Evolutionary conservation across 2,329 filamentous ascomycete genomes (phyloP).

Genomic region (Cladosporium sp.): DNA sequence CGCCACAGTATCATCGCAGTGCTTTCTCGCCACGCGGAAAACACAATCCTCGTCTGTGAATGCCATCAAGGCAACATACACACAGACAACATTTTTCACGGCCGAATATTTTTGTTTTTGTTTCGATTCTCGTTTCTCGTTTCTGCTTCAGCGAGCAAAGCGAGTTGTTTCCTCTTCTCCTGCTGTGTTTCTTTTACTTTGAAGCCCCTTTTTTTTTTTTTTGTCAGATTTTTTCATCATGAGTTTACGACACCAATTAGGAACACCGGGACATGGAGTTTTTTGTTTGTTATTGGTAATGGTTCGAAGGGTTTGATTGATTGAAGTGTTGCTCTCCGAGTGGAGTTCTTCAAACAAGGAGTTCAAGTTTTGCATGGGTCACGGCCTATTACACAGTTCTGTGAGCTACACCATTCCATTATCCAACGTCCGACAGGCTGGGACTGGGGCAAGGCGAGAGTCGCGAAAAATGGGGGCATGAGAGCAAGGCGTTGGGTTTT

Average conservation of each 20-base stretch:
- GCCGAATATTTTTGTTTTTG: constrained; percentile 1
- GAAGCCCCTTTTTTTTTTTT: neutral
- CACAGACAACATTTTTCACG: neutral
- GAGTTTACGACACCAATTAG: constrained; percentile 1
- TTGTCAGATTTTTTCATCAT: constrained; percentile 1
- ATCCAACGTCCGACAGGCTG: constrained; percentile 13
- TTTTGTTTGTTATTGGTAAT: too few relatives aligned
- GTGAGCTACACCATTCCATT: neutral
- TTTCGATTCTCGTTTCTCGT: neutral
- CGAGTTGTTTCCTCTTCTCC: neutral
- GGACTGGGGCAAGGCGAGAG: constrained; percentile 9
- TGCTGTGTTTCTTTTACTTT: neutral
- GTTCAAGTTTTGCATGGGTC: too few relatives aligned
- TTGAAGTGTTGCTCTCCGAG: neutral
- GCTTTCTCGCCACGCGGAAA: neutral
- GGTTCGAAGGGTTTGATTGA: too few relatives aligned
- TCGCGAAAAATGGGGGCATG: too few relatives aligned
- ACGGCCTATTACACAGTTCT: neutral
- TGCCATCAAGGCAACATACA: neutral
- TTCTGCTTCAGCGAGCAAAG: neutral
- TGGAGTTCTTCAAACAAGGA: constrained; percentile 10
- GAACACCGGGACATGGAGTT: neutral
- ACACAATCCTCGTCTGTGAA: neutral
- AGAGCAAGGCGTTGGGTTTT: constrained; percentile 3
- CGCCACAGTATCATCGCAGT: neutral